phyloP scores from a whole-genome alignment of 768 basidiomycete genomes.

The Mycena latifolia region DNA sequence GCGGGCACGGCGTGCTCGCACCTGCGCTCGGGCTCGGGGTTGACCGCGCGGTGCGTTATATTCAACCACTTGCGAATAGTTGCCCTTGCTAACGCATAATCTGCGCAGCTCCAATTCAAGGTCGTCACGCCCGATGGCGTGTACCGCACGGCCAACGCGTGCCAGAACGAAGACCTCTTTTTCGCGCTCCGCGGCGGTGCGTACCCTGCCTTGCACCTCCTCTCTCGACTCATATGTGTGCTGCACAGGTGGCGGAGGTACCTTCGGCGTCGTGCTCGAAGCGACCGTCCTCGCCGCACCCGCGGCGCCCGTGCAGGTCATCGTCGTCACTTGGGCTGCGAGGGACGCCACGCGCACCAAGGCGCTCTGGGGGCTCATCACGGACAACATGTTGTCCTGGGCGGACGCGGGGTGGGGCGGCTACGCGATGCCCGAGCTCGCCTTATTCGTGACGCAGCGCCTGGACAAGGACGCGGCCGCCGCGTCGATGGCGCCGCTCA shows the following conservation, averaged over 20 bases:
- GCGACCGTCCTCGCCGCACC: slow-evolving; percentile 53
- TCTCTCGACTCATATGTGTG: slow-evolving; percentile 6
- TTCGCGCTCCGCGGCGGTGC: slow-evolving; percentile 65
- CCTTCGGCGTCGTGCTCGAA: slow-evolving; percentile 57
- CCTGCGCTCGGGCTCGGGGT: slow-evolving; percentile 60
- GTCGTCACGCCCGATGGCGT: slow-evolving; percentile 67
- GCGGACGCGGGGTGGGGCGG: slow-evolving; percentile 65
- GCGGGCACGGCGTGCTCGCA: slow-evolving; percentile 58
- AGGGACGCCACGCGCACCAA: slow-evolving; percentile 42
- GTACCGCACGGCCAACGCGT: slow-evolving; percentile 58
- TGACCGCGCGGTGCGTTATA: slow-evolving; percentile 58
- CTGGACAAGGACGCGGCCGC: slow-evolving; percentile 50
- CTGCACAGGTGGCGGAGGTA: slow-evolving; percentile 56
- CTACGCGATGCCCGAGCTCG: slow-evolving; percentile 50
- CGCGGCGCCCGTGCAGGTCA: slow-evolving; percentile 49
- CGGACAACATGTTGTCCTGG: slow-evolving; percentile 55
- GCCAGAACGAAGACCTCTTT: slow-evolving; percentile 65
- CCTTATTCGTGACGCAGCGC: slow-evolving; percentile 60
- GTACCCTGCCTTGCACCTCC: slow-evolving; percentile 12
- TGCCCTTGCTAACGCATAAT: too few relatives aligned
- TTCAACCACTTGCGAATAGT: too few relatives aligned
- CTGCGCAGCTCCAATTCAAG: slow-evolving; percentile 61
- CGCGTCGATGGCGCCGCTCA: slow-evolving; percentile 55
- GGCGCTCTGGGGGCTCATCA: slow-evolving; percentile 52
- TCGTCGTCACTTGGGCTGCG: slow-evolving; percentile 46